Evolutionary conservation across 2,329 filamentous ascomycete species (phyloP).

Genomic region (Chaetomiaceae sp.): DNA sequence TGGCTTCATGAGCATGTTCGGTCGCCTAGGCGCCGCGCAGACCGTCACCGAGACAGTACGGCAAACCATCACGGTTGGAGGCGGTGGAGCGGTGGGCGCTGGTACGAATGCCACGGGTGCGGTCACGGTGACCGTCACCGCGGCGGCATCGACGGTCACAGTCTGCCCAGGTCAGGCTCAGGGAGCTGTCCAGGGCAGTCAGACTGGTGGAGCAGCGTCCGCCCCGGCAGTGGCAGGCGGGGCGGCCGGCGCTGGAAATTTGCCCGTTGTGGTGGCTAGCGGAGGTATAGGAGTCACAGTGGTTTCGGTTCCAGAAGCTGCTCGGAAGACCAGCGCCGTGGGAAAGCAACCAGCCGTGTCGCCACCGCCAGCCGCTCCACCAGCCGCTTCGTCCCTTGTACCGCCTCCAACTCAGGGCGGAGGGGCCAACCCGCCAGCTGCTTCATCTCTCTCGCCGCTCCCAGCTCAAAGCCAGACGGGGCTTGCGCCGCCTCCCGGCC

Average conservation of each 20-base stretch:
- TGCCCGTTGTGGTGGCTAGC: slow-evolving; percentile 5
- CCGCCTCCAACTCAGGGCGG: slow-evolving; percentile 2
- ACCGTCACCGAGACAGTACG: slow-evolving; percentile 32
- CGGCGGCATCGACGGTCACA: slow-evolving; percentile 29
- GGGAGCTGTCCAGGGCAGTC: slow-evolving; percentile 18
- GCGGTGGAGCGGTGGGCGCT: slow-evolving; percentile 22
- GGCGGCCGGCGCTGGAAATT: slow-evolving; percentile 7
- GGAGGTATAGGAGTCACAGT: slow-evolving; percentile 25
- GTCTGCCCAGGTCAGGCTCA: slow-evolving; percentile 22
- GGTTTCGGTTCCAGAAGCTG: slow-evolving; percentile 17
- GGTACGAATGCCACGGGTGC: slow-evolving; percentile 33
- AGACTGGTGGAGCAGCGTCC: slow-evolving; percentile 3
- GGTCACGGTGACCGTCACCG: slow-evolving; percentile 36
- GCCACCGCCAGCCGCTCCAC: no score
- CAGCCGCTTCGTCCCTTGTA: background rate
- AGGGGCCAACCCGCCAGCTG: background rate
- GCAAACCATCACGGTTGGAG: slow-evolving; percentile 35
- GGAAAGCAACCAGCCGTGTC: background rate
- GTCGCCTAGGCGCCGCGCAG: slow-evolving; percentile 9
- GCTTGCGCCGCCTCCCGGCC: slow-evolving; percentile 1
- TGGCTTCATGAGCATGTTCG: slow-evolving; percentile 21
- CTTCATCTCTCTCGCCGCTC: background rate
- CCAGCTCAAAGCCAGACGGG: slow-evolving; percentile 1
- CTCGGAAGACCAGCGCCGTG: slow-evolving; percentile 12
- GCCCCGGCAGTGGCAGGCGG: slow-evolving; percentile 15